Conservation (phyloP, 1,284 basidiomycete species). For the Porogramme epimiltina region DNA sequence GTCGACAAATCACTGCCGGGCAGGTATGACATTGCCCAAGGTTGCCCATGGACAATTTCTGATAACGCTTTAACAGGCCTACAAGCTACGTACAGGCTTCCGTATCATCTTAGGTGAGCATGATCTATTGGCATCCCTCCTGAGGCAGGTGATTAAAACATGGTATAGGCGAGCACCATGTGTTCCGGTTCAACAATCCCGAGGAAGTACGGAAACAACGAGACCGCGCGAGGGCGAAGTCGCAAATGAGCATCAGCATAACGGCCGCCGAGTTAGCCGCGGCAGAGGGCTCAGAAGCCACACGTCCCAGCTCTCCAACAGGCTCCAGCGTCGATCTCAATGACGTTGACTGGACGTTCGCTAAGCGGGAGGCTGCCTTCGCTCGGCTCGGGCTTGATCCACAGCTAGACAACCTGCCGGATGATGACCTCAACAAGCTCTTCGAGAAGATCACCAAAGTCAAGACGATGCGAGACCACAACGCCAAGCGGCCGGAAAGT, state of each 20-base stretch:
- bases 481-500: slow-evolving; percentile 78
- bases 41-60: background rate
- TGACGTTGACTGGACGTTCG: slow-evolving; percentile 92
- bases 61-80: slow-evolving; percentile 46
- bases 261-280: slow-evolving; percentile 66
- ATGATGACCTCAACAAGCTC: slow-evolving; percentile 91
- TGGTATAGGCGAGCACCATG: slow-evolving; percentile 86
- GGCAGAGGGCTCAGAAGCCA: slow-evolving; percentile 43
- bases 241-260: slow-evolving; percentile 64
- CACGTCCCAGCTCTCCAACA: slow-evolving; percentile 79
- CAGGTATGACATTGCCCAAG: slow-evolving; percentile 51
- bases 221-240: slow-evolving; percentile 73
- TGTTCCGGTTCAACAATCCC: slow-evolving; percentile 97
- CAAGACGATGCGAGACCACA: slow-evolving; percentile 83
- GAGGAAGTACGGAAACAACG: slow-evolving; percentile 92
- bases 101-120: slow-evolving; percentile 91
- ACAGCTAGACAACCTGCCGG: slow-evolving; percentile 85
- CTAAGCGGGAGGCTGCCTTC: slow-evolving; percentile 88
- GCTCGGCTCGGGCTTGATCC: slow-evolving; percentile 84
- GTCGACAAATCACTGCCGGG: slow-evolving; percentile 78
- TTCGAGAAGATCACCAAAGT: slow-evolving; percentile 93
- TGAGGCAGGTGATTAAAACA: background rate
- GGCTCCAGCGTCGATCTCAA: slow-evolving; percentile 67
- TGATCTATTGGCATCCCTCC: slow-evolving; percentile 2
- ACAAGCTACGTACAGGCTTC: slow-evolving; percentile 89